These are phyloP conservation scores for Phytophthora lateralis DNA, from an alignment of 352 stramenopile species.

Conservation along the genomic window DNA sequence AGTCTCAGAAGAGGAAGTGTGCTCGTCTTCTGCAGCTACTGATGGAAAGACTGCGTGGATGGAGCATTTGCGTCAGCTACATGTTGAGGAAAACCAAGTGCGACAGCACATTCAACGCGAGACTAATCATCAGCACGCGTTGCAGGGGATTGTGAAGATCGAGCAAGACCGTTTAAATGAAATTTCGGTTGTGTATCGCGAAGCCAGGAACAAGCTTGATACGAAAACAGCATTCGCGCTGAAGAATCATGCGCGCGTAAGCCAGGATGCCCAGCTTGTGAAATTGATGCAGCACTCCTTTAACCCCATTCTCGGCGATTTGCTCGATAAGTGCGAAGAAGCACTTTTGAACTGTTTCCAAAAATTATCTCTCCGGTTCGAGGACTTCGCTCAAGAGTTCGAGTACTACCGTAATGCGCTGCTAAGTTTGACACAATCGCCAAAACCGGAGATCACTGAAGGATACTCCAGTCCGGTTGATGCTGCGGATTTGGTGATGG, in stretches of 20 bases:
- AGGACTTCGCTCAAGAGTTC: slow-evolving; percentile 81
- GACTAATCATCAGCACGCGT: slow-evolving; percentile 56
- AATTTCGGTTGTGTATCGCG: slow-evolving; percentile 61
- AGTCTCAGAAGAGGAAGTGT: slow-evolving; percentile 71
- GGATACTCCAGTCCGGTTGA: slow-evolving; percentile 11
- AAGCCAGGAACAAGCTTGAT: slow-evolving; percentile 56
- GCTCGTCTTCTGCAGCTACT: slow-evolving; percentile 30
- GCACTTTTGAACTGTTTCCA: slow-evolving; percentile 67
- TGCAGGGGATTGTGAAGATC: slow-evolving; percentile 78
- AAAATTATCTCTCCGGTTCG: slow-evolving; percentile 65
- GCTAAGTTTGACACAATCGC: slow-evolving; percentile 44
- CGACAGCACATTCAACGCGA: slow-evolving; percentile 59
- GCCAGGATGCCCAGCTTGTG: slow-evolving; percentile 63
- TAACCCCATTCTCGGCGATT: slow-evolving; percentile 62
- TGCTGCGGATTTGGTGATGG: slow-evolving; percentile 18
- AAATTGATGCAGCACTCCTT: slow-evolving; percentile 77
- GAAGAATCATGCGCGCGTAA: slow-evolving; percentile 65
- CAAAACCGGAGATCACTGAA: slow-evolving; percentile 16
- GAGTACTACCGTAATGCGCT: slow-evolving; percentile 77
- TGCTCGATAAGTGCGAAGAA: slow-evolving; percentile 75
- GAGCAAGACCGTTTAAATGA: slow-evolving; percentile 69
- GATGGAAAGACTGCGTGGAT: slow-evolving; percentile 49
- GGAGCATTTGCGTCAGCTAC: slow-evolving; percentile 54
- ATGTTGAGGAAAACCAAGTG: slow-evolving; percentile 59
- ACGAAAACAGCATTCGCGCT: slow-evolving; percentile 47